Evolutionary conservation across 305 asterid genomes (phyloP), one percentile per base, ranked within the genome.

Genomic region (Fraxinus xanthoxyloides): DNA sequence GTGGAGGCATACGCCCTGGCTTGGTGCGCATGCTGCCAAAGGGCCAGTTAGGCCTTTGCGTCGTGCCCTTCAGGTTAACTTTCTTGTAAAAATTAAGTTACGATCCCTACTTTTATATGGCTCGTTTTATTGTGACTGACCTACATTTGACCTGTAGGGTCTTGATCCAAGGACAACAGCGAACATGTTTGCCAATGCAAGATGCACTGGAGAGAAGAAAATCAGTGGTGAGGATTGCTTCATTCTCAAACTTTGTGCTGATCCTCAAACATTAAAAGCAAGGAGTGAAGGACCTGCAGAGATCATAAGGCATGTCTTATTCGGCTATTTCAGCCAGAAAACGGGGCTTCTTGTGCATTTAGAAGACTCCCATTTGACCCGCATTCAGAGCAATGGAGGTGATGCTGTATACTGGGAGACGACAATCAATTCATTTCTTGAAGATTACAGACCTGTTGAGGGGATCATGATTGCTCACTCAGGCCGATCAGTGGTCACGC

Each of bases 1-100:
- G 23, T 95, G 98, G 98, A 89, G 98, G 74, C 98, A 95, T 73
- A 93, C 98, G 1, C 98, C 98, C 2, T 95, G 98, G 98, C 97
- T 93, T 1, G 98, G 98, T 26, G 97, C 98, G 12, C 98, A 95
- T 86, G 94, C 98, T 43, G 97, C 98, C 34, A 95, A 92, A 83
- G 98, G 98, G 40, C 98, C 97, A 0, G 97, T 91, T 32, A 89
- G 98, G 35, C 98, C 98, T 67, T 85, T 95, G 54, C 98, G 98
- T 2, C 97, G 98, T 67, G 94, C 98, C 7, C 98, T 95, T 75
- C 98, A 95, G 97, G 98, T 93, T 82, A 83, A 43, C 7, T 75
- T 78, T 17, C 32, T 59, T 8, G 34, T 28, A 5, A 17, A 13
- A 35, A 35, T 35, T 35, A 35, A 7, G 40, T 67, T 24, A 19